Evolutionary conservation across 768 basidiomycete species (phyloP).

Genomic region (Psilocybe cubensis): DNA sequence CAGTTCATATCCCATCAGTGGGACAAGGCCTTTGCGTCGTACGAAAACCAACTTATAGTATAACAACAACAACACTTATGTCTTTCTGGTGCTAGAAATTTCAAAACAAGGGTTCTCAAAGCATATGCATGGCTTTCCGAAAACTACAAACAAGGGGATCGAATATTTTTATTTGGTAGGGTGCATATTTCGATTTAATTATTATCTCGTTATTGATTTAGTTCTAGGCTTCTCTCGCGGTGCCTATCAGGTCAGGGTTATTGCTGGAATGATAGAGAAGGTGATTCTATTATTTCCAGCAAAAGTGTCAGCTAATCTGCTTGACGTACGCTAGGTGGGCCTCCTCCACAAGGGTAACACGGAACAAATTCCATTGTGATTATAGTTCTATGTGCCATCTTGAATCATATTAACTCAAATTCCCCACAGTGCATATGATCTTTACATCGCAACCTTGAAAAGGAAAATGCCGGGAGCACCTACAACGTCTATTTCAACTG

Average conservation of each 20-base stretch:
- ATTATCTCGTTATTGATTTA: no score
- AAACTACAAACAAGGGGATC: constrained; percentile 39
- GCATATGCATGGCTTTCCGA: constrained; percentile 49
- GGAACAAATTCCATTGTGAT: constrained; percentile 29
- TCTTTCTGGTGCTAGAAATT: constrained; percentile 25
- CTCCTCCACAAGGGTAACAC: constrained; percentile 43
- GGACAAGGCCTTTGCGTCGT: constrained; percentile 16
- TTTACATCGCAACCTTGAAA: constrained; percentile 5
- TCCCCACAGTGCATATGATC: constrained; percentile 8
- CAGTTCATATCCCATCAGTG: background rate
- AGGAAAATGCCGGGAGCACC: background rate
- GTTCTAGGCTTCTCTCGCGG: constrained; percentile 51
- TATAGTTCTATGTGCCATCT: background rate
- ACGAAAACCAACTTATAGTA: background rate
- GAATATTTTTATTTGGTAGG: constrained; percentile 46
- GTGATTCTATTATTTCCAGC: constrained; percentile 19
- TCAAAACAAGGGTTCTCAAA: constrained; percentile 35
- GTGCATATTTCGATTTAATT: background rate
- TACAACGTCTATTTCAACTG: no score
- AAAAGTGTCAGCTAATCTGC: background rate
- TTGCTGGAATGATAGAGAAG: constrained; percentile 47
- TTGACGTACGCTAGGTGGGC: constrained; percentile 39
- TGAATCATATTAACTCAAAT: background rate
- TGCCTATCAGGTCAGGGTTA: constrained; percentile 46
- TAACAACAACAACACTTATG: background rate